These are phyloP conservation scores for Aspergillus pseudoglaucus DNA, from an alignment of 2,329 filamentous ascomycete species.

Conservation along the genomic window DNA sequence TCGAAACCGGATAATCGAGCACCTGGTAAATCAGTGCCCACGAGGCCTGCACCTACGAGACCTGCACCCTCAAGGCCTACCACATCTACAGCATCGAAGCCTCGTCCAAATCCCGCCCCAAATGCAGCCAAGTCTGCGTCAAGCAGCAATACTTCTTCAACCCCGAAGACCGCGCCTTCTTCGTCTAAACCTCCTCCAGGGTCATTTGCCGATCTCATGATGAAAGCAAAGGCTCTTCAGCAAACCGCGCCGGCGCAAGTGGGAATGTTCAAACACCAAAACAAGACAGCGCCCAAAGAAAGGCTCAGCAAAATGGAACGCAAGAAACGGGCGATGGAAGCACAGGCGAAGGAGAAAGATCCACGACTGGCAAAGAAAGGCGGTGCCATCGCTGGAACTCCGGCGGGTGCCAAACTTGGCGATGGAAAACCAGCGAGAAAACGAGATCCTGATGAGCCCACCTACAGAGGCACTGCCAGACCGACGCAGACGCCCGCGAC, in stretches of 20 bases:
- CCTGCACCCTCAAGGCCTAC: slow-evolving; percentile 12
- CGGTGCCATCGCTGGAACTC: slow-evolving; percentile 11
- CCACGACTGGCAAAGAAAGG: slow-evolving; percentile 25
- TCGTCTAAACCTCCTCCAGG: slow-evolving; percentile 46
- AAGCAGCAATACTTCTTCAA: slow-evolving; percentile 12
- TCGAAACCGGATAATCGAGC: slow-evolving; percentile 18
- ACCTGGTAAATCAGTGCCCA: slow-evolving; percentile 11
- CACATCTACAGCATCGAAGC: slow-evolving; percentile 15
- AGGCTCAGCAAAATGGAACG: slow-evolving; percentile 51
- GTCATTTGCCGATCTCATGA: slow-evolving; percentile 55
- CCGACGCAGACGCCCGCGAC: slow-evolving; percentile 19
- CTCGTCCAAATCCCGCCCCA: slow-evolving; percentile 9
- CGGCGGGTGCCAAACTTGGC: slow-evolving; percentile 15
- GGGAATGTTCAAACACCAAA: slow-evolving; percentile 50
- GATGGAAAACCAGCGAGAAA: slow-evolving; percentile 20
- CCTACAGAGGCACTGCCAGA: slow-evolving; percentile 36
- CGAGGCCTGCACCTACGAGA: slow-evolving; percentile 6
- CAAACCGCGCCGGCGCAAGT: slow-evolving; percentile 40
- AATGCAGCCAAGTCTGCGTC: slow-evolving; percentile 13
- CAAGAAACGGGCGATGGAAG: slow-evolving; percentile 37
- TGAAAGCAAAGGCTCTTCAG: slow-evolving; percentile 50
- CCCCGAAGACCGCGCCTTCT: slow-evolving; percentile 13
- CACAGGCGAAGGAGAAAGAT: slow-evolving; percentile 37
- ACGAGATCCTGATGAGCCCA: slow-evolving; percentile 24
- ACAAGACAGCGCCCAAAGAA: slow-evolving; percentile 45